Evolutionary conservation across 106 monocot genomes (phyloP), one percentile per base, ranked within the genome.

Genomic region (Dendrobium officinale): DNA sequence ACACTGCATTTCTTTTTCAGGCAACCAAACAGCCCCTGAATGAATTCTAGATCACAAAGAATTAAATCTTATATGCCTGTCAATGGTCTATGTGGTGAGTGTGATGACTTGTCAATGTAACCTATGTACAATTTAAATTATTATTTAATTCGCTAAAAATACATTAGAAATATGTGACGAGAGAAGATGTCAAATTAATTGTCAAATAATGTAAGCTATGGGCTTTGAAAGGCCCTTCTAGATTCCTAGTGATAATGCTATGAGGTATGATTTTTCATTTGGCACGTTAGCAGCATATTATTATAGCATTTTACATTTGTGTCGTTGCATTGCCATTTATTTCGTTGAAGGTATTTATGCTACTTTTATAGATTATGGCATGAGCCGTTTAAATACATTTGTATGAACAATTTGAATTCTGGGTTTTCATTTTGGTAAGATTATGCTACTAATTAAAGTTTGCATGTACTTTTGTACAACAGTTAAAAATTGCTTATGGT

Each of bases 1-100:
- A 27, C 27, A 27, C 27, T 27, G 27, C 0, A 27, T 27, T 27
- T 27, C 82, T 67, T 42, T 82, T 47, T 77, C 77, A 77, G 82
- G 61, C 27, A 27, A 27, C 27, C 27, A 27, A 27, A 27, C 27
- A 27, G 27, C 27, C 27, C 27, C 27, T 27, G 6, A 48, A 48
- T 48, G 48, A 48, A 48, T 48, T 48, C 51, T 51, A 51, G 13
- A 51, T 51, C 51, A 13, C 13, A 51, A 51, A 13, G 15, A 51
- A 51, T 51, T 51, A 29, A 22, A 67, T 67, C 67, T 22, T 26
- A 67, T 67, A 7, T 15, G 26, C 27, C 5, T 29, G 4, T 67
- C 27, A 22, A 67, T 67, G 67, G 9, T 67, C 6, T 67, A 7
- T 8, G 29, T 67, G 3, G 22, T 67, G 51, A 51, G 51, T 13